These are phyloP conservation scores for Auriscalpium microsporum DNA, from an alignment of 768 basidiomycete species.

Conservation along the genomic window DNA sequence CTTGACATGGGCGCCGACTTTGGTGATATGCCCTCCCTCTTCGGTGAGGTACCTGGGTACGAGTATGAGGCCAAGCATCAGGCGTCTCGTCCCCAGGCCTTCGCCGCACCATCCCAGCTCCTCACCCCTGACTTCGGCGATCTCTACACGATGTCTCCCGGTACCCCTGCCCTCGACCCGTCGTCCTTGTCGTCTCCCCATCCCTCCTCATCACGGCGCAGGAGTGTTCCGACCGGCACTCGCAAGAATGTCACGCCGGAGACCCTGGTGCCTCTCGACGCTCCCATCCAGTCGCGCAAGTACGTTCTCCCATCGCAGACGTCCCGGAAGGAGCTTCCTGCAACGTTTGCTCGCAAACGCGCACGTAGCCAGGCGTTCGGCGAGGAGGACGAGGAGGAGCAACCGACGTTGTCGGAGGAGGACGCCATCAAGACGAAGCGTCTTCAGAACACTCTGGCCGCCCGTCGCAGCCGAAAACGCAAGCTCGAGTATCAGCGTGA, in stretches of 20 bases:
- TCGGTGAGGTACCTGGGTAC: slow-evolving; percentile 7
- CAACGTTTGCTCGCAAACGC: slow-evolving; percentile 61
- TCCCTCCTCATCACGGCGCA: slow-evolving; percentile 23
- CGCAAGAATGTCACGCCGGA: slow-evolving; percentile 63
- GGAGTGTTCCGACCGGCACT: slow-evolving; percentile 48
- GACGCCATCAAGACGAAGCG: slow-evolving; percentile 74
- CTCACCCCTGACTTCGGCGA: slow-evolving; percentile 24
- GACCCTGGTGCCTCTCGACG: slow-evolving; percentile 58
- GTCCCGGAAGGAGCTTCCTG: slow-evolving; percentile 72
- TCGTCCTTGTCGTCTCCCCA: slow-evolving; percentile 27
- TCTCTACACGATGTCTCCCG: slow-evolving; percentile 44
- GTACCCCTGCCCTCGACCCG: slow-evolving; percentile 39
- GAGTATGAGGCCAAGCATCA: slow-evolving; percentile 9
- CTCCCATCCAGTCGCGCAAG: slow-evolving; percentile 73
- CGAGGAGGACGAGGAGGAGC: slow-evolving; percentile 35
- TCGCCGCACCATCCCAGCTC: slow-evolving; percentile 2
- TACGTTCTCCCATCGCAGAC: slow-evolving; percentile 68
- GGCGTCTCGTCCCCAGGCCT: not conserved
- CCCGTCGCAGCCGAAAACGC: slow-evolving; percentile 67
- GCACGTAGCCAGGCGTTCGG: slow-evolving; percentile 38
- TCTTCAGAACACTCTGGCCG: slow-evolving; percentile 78
- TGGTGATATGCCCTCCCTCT: slow-evolving; percentile 20
- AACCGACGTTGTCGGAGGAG: slow-evolving; percentile 42
- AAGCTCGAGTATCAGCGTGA: slow-evolving; percentile 63
- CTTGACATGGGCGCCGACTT: slow-evolving; percentile 28